Evolutionary conservation across 441 rosid species (phyloP), one percentile per base, ranked within the genome.

Genomic region (Biscutella laevigata): DNA sequence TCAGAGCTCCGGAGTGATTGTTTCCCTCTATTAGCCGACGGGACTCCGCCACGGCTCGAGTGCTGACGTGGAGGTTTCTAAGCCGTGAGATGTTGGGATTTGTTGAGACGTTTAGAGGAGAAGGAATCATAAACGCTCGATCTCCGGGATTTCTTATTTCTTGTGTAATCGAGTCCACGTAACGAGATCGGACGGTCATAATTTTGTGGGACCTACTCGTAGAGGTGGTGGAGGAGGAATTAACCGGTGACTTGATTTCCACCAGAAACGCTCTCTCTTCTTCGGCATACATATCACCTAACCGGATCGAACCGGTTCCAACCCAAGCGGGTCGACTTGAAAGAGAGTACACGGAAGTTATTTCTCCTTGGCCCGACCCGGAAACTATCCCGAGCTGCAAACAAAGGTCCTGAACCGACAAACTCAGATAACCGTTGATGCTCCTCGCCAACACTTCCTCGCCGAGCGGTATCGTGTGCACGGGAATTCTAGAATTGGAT

Each of bases 1-100:
- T 81, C 33, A 80, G 67, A 8, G 94, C 94, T 24, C 81, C 86
- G 3, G 81, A 48, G 9, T 74, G 67, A 21, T 86, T 79, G 44
- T 63, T 58, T 2, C 66, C 73, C 40, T 82, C 87, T 2, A 74
- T 57, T n/a, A 86, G 46, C 57, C 91, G 72, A 16, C 88, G 79
- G 7, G 94, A 79, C 70, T 89, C 94, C 0, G 86, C 97, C 0
- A 82, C 46, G 0, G 95, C 91, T 10, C 91, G 74, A 0, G 77
- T 80, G 60, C 73, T 72, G 49, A 86, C 72, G 77, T 86, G 95
- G 74, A 86, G 77, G 32, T 71, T 80, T 46, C 77, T 80, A 19
- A 86, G 64, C 76, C 94, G 82, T 61, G 67, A 59, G 72, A 84
- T 76, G 47, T 51, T 48, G 0, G 80, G 79, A 1, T 66, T 36